Conservation (phyloP, 805 yeast species). For the Teunomyces atbi region DNA sequence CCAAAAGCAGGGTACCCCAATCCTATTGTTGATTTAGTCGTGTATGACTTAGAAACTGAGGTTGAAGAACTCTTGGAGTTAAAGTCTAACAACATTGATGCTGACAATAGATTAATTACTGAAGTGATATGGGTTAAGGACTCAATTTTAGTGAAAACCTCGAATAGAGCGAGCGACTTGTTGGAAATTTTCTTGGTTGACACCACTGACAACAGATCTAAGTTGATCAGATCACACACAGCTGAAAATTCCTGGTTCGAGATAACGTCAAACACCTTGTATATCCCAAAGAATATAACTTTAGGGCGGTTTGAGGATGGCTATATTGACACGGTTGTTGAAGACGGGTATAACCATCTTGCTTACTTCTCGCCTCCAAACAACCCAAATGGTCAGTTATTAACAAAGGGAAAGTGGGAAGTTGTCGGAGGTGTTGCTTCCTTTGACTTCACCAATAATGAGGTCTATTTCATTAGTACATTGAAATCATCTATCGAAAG, state of each 20-base stretch:
- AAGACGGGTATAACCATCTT: slow-evolving; percentile 66
- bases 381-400: slow-evolving; percentile 42
- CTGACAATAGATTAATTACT: slow-evolving; percentile 54
- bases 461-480: slow-evolving; percentile 67
- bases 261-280: slow-evolving; percentile 33
- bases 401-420: slow-evolving; percentile 83
- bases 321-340: slow-evolving; percentile 74
- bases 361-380: slow-evolving; percentile 78
- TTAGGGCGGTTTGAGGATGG: slow-evolving; percentile 48
- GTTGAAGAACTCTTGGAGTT: slow-evolving; percentile 10
- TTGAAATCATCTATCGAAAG: slow-evolving; percentile 77
- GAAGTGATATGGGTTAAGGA: slow-evolving; percentile 58
- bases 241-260: slow-evolving; percentile 63
- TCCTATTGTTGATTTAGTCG: slow-evolving; percentile 51
- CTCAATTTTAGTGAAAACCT: slow-evolving; percentile 53
- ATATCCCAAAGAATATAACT: slow-evolving; percentile 34
- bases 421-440: slow-evolving; percentile 69
- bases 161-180: slow-evolving; percentile 60
- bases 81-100: slow-evolving; percentile 21
- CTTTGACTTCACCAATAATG: slow-evolving; percentile 46
- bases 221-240: slow-evolving; percentile 42
- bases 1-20: slow-evolving; percentile 72
- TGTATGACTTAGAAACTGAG: slow-evolving; percentile 36
- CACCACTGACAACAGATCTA: slow-evolving; percentile 24
- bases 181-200: slow-evolving; percentile 51